Evolutionary conservation across 2,329 filamentous ascomycete genomes (phyloP), one percentile per base, ranked within the genome.

Genomic region (Xylaria digitata): DNA sequence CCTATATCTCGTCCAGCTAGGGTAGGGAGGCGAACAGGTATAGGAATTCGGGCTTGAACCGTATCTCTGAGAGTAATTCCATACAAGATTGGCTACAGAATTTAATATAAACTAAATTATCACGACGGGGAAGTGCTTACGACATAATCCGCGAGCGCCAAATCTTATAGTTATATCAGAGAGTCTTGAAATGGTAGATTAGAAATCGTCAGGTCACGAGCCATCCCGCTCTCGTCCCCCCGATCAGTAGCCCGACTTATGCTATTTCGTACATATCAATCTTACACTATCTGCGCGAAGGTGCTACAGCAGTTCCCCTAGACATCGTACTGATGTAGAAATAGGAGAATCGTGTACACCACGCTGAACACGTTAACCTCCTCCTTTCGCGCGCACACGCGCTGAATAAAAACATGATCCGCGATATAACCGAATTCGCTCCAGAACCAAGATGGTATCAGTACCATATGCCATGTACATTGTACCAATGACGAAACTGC

Each of bases 221-320:
- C 48, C 49, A 13, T 17, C 13, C 13, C 52, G 37, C 6, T 6
- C n/a, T 13, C 19, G 32, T 15, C 61, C 15, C 37, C 49, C 30
- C 42, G n/a, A 17, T 37, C n/a, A 32, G 46, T 30, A 55, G 52
- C 43, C 34, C 48, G 15, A 34, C 26, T 26, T n/a, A 64, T 48
- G 42, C n/a, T 13, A 50, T 40, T 43, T 53, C 42, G 17, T 65
- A 62, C 58, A 65, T 26, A 55, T 52, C 62, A 68, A 65, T 65
- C 62, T 62, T 59, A 68, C 66, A 65, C 56, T 17, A 43, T 15
- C 52, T 43, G 23, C 34, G 52, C 46, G 34, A 37, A 57, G 46
- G 52, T n/a, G 49, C 19, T 48, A 26, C 52, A 46, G 11, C 21
- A 11, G 7, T 37, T 37, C 45, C 26, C 52, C 57, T 17, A 7